A percentile compares a stretch with the other conserved stretches of the same genome.
Conservation (phyloP, 2,329 filamentous ascomycete genomes). For the Aphanocladium album region DNA sequence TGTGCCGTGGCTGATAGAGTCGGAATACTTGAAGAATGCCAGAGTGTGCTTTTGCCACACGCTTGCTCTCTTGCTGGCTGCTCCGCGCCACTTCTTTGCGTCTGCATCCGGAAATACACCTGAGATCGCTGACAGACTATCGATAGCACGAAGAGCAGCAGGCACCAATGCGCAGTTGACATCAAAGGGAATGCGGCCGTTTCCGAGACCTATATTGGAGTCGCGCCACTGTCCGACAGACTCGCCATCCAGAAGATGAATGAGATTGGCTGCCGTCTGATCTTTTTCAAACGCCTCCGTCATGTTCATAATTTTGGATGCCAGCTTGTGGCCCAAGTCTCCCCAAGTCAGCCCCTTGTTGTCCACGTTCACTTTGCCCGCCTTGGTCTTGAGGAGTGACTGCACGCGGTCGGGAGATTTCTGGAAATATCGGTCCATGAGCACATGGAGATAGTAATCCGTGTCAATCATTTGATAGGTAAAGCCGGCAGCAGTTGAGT, state of each 20-base stretch:
- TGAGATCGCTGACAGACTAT: slow-evolving; percentile 38
- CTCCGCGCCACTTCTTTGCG: slow-evolving; percentile 36
- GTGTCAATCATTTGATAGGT: slow-evolving; percentile 60
- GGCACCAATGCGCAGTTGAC: slow-evolving; percentile 61
- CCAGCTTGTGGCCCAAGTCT: slow-evolving; percentile 46
- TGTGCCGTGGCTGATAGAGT: slow-evolving; percentile 40
- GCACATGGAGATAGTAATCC: slow-evolving; percentile 54
- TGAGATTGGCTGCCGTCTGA: slow-evolving; percentile 49
- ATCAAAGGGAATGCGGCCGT: slow-evolving; percentile 59
- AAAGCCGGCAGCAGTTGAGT: slow-evolving; percentile 48
- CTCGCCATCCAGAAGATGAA: slow-evolving; percentile 50
- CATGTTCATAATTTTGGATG: slow-evolving; percentile 53
- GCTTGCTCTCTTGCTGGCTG: slow-evolving; percentile 47
- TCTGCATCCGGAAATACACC: slow-evolving; percentile 46
- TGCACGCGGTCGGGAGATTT: slow-evolving; percentile 31
- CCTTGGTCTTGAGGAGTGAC: slow-evolving; percentile 35
- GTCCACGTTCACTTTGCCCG: slow-evolving; percentile 40
- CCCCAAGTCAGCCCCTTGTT: slow-evolving; percentile 51
- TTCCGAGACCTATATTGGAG: slow-evolving; percentile 53
- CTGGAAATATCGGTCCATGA: slow-evolving; percentile 55
- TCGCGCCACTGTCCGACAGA: slow-evolving; percentile 61
- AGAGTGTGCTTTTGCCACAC: slow-evolving; percentile 60
- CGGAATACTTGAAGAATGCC: slow-evolving; percentile 45
- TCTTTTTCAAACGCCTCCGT: slow-evolving; percentile 50
- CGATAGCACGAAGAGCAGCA: slow-evolving; percentile 55